Base-by-base conservation (phyloP, 768 basidiomycete genomes). In the Hebeloma cylindrosporum region DNA sequence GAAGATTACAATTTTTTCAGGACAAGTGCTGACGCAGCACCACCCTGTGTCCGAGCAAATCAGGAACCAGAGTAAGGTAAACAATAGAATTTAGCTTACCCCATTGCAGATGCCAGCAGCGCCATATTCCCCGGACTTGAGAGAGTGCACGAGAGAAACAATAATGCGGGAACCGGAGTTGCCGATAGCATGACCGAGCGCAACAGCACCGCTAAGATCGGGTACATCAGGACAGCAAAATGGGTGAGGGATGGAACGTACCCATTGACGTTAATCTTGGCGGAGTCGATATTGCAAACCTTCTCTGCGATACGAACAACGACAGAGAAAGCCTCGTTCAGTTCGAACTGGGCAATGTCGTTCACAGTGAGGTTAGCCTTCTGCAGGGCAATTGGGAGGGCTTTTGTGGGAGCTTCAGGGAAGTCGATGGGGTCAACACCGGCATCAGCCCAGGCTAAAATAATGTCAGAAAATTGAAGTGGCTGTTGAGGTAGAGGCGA, bases 251-350 rank as follows among this genome's bases (percentile, higher is more conserved):
- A 42, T 16, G 17, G 18, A 29, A 70, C 83, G 21, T 64, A 88
- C 89, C 90, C 91, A 58, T 92, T 79, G 39, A 87, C 73, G 62
- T 99, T 98, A 62, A 97, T 80, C 73, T 93, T 97, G 41, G 82
- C 78, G 22, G 88, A 79, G 65, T 92, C 86, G 52, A 99, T 77
- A 43, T 75, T 74, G 52, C 95, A 77, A 14, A 91, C 75, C 70
- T 97, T 88, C 71, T 96, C 92, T 2, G 88, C 88, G 40, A 95
- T 86, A 38, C 86, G 79, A 54, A 90, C 86, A 54, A 98, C 95
- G 35, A 88, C 88, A 1, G 93, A 93, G 78, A 97, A 99, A 20
- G 95, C 95, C 67, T 99, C 95, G 65, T 99, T 99, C 65, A 98
- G 80, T 67, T 99, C 96, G 63, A 92, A 99, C 37, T 87, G 76